Evolutionary conservation across 2,329 filamentous ascomycete species (phyloP), one percentile per base, ranked within the genome.

Genomic region (Beauveria sp.): DNA sequence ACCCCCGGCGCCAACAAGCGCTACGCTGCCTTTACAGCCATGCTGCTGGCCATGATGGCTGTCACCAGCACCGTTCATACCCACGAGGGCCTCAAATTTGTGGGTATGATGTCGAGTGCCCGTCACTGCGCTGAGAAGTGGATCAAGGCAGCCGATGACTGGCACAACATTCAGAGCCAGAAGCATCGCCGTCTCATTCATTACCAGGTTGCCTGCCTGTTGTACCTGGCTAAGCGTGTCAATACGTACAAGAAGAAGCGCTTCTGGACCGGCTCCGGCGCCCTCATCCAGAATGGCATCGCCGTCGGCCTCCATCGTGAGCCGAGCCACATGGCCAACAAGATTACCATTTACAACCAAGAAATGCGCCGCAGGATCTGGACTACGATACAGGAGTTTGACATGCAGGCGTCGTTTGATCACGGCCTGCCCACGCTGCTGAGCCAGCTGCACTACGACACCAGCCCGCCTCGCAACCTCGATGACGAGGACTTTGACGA

Each of bases 231-330:
- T 49, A 86, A 86, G 75, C 76, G 81, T 34, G 80, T 86, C 65
- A 86, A 86, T 71, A 82, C 80, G 2, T 79, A 86, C 65, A 85
- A 86, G 75, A 86, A 86, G 78, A 86, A 86, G 77, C 77, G 82
- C 14, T 86, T 84, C 70, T 86, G 83, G 83, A 83, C 81, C 18
- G 77, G 78, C 45, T 77, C 83, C 1, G 82, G 83, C 0, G 75
- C 79, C 5, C 74, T 86, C 61, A 78, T 85, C 16, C 81, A 83
- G 53, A 81, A 86, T 57, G 82, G 80, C 60, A 80, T 86, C 62
- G 79, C 80, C 2, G 79, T 86, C 34, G 83, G 83, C 18, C 74
- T 86, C 52, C 84, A 86, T 66, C 80, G 81, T 20, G 84, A 86
- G 67, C 82, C 83, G 3, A 80, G 80, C 66, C 77, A 80, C 62